Conservation (phyloP, 305 asterid genomes). For the Stenogyne calaminthoides region DNA sequence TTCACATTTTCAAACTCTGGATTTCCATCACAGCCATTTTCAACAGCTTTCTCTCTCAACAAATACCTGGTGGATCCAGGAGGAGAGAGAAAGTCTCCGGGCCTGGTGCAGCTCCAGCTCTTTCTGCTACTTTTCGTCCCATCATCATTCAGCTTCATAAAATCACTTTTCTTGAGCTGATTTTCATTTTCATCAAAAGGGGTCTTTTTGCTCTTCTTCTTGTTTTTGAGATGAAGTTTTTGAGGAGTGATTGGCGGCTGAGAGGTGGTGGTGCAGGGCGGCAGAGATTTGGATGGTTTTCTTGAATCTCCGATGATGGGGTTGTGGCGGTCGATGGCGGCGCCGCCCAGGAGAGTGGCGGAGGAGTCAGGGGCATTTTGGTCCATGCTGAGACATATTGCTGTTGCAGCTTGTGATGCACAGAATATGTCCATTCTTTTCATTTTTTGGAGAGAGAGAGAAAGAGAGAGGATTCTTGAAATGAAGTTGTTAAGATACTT, state of each 20-base stretch:
- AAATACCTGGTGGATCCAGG: conserved; percentile 67
- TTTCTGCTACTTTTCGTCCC: conserved; percentile 9
- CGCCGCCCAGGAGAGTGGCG: conserved; percentile 37
- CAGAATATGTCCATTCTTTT: conserved; percentile 68
- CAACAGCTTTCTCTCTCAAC: conserved; percentile 42
- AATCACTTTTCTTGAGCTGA: conserved; percentile 17
- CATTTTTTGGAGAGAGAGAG: conserved; percentile 39
- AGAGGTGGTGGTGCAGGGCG: conserved; percentile 26
- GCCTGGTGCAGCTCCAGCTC: conserved; percentile 64
- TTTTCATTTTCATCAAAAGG: conserved; percentile 26
- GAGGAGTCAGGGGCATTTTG: conserved; percentile 42
- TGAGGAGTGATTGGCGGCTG: conserved; percentile 28
- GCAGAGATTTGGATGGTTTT: conserved; percentile 36
- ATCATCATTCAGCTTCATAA: conserved; percentile 9
- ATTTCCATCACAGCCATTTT: background rate
- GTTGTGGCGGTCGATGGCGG: conserved; percentile 73
- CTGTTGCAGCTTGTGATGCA: conserved; percentile 67
- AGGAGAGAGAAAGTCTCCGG: conserved; percentile 67
- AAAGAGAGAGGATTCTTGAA: background rate
- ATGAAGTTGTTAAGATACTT: background rate
- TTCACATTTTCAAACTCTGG: conserved; percentile 15
- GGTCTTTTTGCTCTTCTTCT: conserved; percentile 17
- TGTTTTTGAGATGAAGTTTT: conserved; percentile 5
- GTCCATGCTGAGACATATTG: conserved; percentile 55
- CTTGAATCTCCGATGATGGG: conserved; percentile 79